Conservation (phyloP, 345 rosid genomes). For the Passiflora organensis region DNA sequence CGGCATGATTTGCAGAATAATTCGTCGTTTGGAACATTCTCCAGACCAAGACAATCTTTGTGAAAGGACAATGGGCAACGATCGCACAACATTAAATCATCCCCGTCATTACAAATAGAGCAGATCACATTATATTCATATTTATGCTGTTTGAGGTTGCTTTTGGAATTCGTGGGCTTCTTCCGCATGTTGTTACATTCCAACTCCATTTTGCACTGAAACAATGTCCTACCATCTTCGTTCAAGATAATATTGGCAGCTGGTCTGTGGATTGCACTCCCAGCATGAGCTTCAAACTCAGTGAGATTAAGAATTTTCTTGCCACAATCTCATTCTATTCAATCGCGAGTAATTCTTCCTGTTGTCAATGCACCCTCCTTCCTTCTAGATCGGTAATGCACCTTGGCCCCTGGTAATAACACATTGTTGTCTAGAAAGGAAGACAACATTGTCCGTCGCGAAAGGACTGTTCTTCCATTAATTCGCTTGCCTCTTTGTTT, state of each 20-base stretch:
- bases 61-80: conserved; percentile 24
- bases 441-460: conserved; percentile 26
- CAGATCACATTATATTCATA: conserved; percentile 8
- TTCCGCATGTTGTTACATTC: not conserved
- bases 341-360: conserved; percentile 14
- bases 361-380: not conserved
- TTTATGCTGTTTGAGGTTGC: not conserved
- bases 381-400: not conserved
- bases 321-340: conserved; percentile 17
- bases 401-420: conserved; percentile 11
- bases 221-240: conserved; percentile 16
- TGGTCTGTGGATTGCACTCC: conserved; percentile 12
- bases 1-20: conserved; percentile 19
- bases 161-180: not conserved
- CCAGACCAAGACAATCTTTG: conserved; percentile 15
- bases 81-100: conserved; percentile 19
- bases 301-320: conserved; percentile 2
- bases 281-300: conserved; percentile 20
- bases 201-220: conserved; percentile 9
- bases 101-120: conserved; percentile 20
- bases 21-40: conserved; percentile 16
- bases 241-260: conserved; percentile 11
- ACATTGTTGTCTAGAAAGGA: conserved; percentile 38
- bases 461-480: not conserved
- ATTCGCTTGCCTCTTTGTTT: not conserved